Evolutionary conservation across 306 rosid species (phyloP).

Genomic region (Gillenia trifoliata): DNA sequence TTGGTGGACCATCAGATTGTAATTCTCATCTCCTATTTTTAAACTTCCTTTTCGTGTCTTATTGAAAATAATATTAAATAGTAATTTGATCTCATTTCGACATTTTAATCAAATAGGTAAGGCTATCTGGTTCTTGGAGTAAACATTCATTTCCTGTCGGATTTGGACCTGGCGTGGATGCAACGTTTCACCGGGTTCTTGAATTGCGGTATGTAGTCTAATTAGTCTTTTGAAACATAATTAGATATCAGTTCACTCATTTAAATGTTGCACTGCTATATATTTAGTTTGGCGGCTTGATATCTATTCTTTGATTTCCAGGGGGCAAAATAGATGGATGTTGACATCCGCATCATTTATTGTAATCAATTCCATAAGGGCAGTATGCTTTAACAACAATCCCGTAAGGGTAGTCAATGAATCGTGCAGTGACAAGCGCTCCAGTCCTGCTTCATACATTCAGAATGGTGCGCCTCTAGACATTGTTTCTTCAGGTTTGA

Average conservation of each 20-base stretch:
- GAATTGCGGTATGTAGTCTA: conserved; percentile 48
- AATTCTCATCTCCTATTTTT: conserved; percentile 21
- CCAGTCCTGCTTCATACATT: conserved; percentile 23
- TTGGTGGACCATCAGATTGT: conserved; percentile 55
- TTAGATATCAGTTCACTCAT: background rate
- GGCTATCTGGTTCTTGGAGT: conserved; percentile 43
- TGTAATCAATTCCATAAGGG: conserved; percentile 47
- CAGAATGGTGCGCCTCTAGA: conserved; percentile 22
- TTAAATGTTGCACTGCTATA: background rate
- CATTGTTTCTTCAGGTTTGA: conserved; percentile 36
- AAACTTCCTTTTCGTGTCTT: conserved; percentile 4
- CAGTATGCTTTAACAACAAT: background rate
- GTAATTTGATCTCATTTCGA: conserved; percentile 16
- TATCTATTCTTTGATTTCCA: conserved; percentile 28
- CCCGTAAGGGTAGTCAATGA: conserved; percentile 32
- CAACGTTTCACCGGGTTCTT: conserved; percentile 76
- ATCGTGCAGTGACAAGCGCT: conserved; percentile 28
- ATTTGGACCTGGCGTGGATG: conserved; percentile 73
- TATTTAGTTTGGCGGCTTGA: background rate
- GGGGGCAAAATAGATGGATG: conserved; percentile 50
- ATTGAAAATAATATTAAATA: conserved; percentile 2
- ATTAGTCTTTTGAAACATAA: background rate
- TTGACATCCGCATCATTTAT: conserved; percentile 70
- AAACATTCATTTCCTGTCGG: conserved; percentile 60
- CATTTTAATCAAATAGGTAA: conserved; percentile 46